Percentiles rank a stretch among this genome's conserved stretches.
phyloP scores from a whole-genome alignment of 2,329 filamentous ascomycete species.

The Diaporthe sp. region DNA sequence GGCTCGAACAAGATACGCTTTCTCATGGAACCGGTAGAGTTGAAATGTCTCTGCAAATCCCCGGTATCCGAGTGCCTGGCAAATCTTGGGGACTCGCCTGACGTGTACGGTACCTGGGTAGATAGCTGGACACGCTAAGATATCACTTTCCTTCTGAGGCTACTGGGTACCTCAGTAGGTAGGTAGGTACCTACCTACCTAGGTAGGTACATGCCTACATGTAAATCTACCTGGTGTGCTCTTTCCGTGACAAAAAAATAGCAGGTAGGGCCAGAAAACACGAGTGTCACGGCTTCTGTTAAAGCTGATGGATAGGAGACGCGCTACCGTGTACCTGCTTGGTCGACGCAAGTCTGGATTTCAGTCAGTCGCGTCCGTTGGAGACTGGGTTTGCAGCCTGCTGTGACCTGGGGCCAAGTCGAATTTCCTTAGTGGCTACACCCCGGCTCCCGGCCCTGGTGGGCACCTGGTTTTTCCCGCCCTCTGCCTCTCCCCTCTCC shows the following conservation, averaged over 20 bases:
- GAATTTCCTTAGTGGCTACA: neutral
- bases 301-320: neutral
- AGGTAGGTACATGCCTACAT: neutral
- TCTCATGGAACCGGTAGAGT: neutral
- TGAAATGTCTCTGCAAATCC: neutral
- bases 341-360: neutral
- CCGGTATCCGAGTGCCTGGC: neutral
- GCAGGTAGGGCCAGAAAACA: neutral
- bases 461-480: constrained; percentile 3
- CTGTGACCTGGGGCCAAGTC: neutral
- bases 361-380: neutral
- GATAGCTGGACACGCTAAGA: neutral
- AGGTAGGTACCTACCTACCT: neutral
- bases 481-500: neutral
- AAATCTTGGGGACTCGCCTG: neutral
- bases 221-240: no score
- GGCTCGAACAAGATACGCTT: neutral
- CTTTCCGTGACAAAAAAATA: neutral
- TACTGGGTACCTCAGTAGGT: neutral
- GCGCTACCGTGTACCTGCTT: neutral
- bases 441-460: neutral
- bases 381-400: neutral
- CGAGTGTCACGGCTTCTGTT: neutral
- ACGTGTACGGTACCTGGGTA: neutral
- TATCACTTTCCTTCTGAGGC: neutral